Evolutionary conservation across 495 filamentous ascomycete genomes (phyloP), one percentile per base, ranked within the genome.

Genomic region (Daldinia decipiens): DNA sequence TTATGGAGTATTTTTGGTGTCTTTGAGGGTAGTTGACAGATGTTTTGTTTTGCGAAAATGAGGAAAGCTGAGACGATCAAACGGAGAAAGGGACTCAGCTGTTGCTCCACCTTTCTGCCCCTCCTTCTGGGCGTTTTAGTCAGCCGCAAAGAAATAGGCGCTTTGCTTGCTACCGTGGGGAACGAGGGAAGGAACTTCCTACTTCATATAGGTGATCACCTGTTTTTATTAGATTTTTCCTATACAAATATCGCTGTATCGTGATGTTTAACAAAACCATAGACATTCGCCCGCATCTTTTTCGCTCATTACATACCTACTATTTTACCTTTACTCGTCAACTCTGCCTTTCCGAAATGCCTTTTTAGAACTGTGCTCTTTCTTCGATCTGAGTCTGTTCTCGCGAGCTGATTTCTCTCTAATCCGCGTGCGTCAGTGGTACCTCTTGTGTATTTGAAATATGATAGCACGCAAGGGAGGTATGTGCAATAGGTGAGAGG

Each of bases 291-390:
- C 13, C 13, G 2, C 0, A 36, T 36, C 11, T 36, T 36, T 36
- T 13, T 9, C 11, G 11, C 3, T 36, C 9, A 2, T 36, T 36
- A 36, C 40, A 8, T 45, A n/a, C n/a, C n/a, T n/a, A n/a, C n/a
- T n/a, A n/a, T n/a, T n/a, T n/a, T n/a, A n/a, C n/a, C n/a, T 45
- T 39, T 72, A 72, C n/a, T 63, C 63, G 8, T 74, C 66, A 7
- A 34, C 11, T 17, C 36, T 60, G 19, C 86, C 82, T 78, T 85
- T 86, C 24, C 94, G 86, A 63, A 82, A 85, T 26, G 84, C 85
- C 79, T 98, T 98, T 82, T 98, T 98, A 54, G 82, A 87, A 71
- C 90, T 89, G 56, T 91, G 91, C 29, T 83, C 70, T 80, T 96
- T 97, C 80, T 98, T 98, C 15, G 74, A 78, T 75, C 83, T 88